These are phyloP conservation scores for Colletotrichum magnum DNA, from an alignment of 2,329 filamentous ascomycete species.

Conservation along the genomic window DNA sequence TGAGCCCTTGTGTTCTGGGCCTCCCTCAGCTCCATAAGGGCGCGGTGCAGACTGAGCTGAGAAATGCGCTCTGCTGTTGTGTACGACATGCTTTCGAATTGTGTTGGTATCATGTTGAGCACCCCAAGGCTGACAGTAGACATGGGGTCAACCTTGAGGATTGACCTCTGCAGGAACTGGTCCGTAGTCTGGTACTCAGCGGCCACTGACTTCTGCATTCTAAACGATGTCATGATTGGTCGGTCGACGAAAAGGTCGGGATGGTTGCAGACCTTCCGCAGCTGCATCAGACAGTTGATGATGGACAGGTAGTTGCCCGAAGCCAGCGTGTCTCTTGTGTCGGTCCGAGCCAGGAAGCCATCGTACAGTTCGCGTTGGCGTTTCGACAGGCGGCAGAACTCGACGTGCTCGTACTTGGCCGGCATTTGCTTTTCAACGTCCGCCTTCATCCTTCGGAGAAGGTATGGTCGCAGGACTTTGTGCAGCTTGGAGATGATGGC, in stretches of 20 bases:
- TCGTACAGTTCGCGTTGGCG: constrained; percentile 96
- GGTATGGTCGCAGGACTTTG: constrained; percentile 91
- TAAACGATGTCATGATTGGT: constrained; percentile 96
- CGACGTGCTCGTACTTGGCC: constrained; percentile 96
- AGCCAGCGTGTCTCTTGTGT: constrained; percentile 89
- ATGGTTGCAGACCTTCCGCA: constrained; percentile 98
- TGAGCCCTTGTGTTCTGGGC: constrained; percentile 76
- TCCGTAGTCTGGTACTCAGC: constrained; percentile 83
- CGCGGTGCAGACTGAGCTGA: constrained; percentile 78
- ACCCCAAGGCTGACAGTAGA: constrained; percentile 79
- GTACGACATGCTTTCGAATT: constrained; percentile 75
- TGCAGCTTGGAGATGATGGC: constrained; percentile 94
- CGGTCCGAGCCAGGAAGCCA: constrained; percentile 91
- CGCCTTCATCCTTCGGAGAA: constrained; percentile 90
- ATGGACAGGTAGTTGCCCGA: constrained; percentile 98
- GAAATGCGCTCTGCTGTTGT: constrained; percentile 68
- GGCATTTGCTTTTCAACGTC: constrained; percentile 99
- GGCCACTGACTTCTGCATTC: constrained; percentile 85
- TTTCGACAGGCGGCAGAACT: constrained; percentile 95
- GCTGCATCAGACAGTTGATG: constrained; percentile 97
- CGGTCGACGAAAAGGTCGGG: constrained; percentile 96
- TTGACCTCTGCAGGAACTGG: constrained; percentile 74
- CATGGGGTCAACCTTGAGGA: constrained; percentile 75
- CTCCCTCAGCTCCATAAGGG: constrained; percentile 79
- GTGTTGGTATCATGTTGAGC: constrained; percentile 82